A percentile compares a stretch with the other conserved stretches of the same genome.
Conservation (phyloP, 345 rosid species). For the Trapa bicornis region DNA sequence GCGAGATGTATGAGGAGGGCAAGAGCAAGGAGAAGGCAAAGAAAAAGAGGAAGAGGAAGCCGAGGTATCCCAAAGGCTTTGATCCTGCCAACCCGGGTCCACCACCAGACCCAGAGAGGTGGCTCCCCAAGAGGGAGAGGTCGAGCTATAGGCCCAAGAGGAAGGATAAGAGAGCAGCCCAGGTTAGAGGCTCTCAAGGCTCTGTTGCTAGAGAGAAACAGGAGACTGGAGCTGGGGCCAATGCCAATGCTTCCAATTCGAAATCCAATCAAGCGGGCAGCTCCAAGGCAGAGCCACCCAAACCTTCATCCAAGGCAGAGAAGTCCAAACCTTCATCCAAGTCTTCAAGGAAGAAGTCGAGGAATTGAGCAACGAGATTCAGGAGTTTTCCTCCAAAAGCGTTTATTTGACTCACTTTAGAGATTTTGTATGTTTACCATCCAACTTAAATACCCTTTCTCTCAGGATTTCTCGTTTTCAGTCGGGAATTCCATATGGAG, state of each 20-base stretch:
- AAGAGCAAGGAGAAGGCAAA: conserved; percentile 42
- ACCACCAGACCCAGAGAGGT: conserved; percentile 94
- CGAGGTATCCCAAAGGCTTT: conserved; percentile 93
- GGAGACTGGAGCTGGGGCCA: conserved; percentile 36
- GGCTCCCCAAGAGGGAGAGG: conserved; percentile 96
- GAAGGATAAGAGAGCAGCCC: conserved; percentile 92
- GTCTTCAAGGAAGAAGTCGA: conserved; percentile 83
- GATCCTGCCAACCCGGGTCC: conserved; percentile 96
- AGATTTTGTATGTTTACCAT: no score
- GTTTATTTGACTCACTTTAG: background rate
- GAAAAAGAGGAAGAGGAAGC: conserved; percentile 95
- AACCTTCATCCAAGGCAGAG: conserved; percentile 60
- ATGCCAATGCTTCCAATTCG: conserved; percentile 18
- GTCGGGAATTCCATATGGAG: background rate
- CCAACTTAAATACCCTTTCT: no score
- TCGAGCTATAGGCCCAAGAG: conserved; percentile 90
- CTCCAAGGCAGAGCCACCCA: conserved; percentile 45
- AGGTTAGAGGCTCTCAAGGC: conserved; percentile 90
- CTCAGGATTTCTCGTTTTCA: background rate
- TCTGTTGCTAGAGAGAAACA: conserved; percentile 67
- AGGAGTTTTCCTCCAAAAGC: background rate
- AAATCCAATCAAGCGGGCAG: conserved; percentile 31
- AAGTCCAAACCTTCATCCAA: conserved; percentile 60
- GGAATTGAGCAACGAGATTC: conserved; percentile 28
- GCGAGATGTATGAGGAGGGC: conserved; percentile 30